Base-by-base conservation (phyloP, 1,284 basidiomycete genomes). In the Leccinum angustisporum region DNA sequence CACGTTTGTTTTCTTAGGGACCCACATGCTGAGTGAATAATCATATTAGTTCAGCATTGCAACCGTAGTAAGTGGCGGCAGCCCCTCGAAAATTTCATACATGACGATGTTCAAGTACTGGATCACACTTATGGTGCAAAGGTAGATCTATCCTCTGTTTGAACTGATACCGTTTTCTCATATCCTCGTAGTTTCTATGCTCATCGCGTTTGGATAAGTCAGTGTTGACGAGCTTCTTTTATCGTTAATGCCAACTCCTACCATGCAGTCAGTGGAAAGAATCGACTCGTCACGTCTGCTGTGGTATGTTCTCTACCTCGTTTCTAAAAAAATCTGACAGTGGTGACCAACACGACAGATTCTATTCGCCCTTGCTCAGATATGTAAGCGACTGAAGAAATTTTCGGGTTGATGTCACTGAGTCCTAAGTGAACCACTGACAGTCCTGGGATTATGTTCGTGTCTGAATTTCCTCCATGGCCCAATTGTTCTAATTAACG, bases 141-240 rank as follows among this genome's bases (percentile, higher is more conserved):
- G 62, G 67, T 69, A 61, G 18, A 27, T 11, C 2, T 27, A 6
- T 34, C n/a, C 13, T 3, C 4, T 25, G 31, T 48, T 6, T 18
- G 11, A 9, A 25, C 38, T 53, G 51, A 31, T 11, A 30, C 3
- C 7, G 27, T 30, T 46, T 18, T 33, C 57, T 68, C 13, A 67
- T 30, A 9, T 5, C 10, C 11, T 36, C 2, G 43, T 43, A 72
- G 71, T 51, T 71, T 71, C 52, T 71, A 71, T 18, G 61, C 60
- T 33, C 71, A 71, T 36, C 69, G 71, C 33, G 62, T 71, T 9
- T 71, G 69, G 69, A 71, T 72, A 68, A 70, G 69, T 70, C 54
- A 54, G 69, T 57, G 5, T 14, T 18, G 30, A 46, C 1, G 7
- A 6, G 3, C 7, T 25, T 34, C 1, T n/a, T 2, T 21, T 16